A percentile compares a stretch with the other conserved stretches of the same genome.
These are phyloP conservation scores for Xerocomellus chrysenteron DNA, from an alignment of 768 basidiomycete genomes.

Conservation along the genomic window DNA sequence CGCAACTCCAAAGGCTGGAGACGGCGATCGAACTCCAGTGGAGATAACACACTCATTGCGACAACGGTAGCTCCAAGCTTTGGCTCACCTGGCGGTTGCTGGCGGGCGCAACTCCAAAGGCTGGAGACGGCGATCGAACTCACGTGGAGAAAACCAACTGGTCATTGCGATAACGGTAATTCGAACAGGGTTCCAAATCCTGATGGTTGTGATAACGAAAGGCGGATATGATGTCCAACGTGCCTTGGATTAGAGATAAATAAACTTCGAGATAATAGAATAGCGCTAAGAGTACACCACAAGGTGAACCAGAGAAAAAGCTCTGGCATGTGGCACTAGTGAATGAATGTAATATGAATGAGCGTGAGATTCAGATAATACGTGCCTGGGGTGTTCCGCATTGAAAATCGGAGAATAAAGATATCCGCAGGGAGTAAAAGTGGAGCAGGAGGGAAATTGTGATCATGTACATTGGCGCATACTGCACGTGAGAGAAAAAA, in stretches of 20 bases:
- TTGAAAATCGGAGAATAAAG: constrained; percentile 7
- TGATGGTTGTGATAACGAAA: neutral
- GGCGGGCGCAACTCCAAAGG: neutral
- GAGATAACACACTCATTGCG: neutral
- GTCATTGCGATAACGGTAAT: neutral
- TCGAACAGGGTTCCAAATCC: neutral
- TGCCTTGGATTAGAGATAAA: neutral
- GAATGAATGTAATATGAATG: constrained; percentile 9
- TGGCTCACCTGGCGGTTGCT: neutral
- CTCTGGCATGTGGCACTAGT: neutral
- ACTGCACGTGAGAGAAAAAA: constrained; percentile 2
- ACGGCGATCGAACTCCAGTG: neutral
- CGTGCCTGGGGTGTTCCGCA: neutral
- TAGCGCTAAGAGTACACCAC: constrained; percentile 5
- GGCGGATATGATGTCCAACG: neutral
- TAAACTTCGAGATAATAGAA: neutral
- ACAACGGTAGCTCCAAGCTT: too few relatives aligned
- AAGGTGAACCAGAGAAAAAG: neutral
- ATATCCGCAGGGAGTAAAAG: neutral
- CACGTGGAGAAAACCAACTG: neutral
- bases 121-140: neutral
- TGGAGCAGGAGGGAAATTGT: neutral
- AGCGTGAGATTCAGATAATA: constrained; percentile 8
- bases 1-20: neutral
- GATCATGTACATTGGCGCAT: constrained; percentile 1